Conservation (phyloP, 2,329 filamentous ascomycete genomes). For the Drechslerella dactyloides region DNA sequence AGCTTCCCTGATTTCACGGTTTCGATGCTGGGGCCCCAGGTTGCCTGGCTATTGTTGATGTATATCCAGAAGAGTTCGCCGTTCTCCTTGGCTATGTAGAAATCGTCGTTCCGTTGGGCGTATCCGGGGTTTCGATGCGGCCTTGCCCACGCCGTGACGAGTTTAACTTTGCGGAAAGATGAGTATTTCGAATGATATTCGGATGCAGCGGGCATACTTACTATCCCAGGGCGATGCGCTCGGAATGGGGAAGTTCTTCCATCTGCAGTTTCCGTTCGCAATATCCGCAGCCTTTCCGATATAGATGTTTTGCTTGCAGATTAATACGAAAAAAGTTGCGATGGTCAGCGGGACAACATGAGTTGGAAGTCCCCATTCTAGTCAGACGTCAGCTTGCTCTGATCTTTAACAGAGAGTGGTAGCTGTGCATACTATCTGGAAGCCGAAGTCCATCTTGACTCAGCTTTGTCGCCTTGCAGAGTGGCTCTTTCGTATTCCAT, state of each 20-base stretch:
- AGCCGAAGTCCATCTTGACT: constrained; percentile 64
- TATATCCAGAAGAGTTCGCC: constrained; percentile 70
- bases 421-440: constrained; percentile 56
- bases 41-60: constrained; percentile 23
- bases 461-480: constrained; percentile 61
- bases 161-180: constrained; percentile 60
- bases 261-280: constrained; percentile 57
- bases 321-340: constrained; percentile 72
- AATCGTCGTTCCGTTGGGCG: constrained; percentile 71
- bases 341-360: constrained; percentile 75
- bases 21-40: constrained; percentile 29
- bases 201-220: constrained; percentile 59
- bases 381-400: constrained; percentile 56
- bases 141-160: constrained; percentile 86
- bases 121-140: constrained; percentile 72
- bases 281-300: constrained; percentile 59
- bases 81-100: constrained; percentile 88
- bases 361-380: constrained; percentile 67
- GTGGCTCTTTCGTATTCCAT: constrained; percentile 65
- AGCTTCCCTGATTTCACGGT: constrained; percentile 33
- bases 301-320: constrained; percentile 67
- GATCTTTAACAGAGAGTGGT: constrained; percentile 47
- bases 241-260: constrained; percentile 38
- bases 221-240: constrained; percentile 59
- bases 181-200: constrained; percentile 62